Base-by-base conservation (phyloP, 805 yeast species). In the Hanseniaspora singularis region DNA sequence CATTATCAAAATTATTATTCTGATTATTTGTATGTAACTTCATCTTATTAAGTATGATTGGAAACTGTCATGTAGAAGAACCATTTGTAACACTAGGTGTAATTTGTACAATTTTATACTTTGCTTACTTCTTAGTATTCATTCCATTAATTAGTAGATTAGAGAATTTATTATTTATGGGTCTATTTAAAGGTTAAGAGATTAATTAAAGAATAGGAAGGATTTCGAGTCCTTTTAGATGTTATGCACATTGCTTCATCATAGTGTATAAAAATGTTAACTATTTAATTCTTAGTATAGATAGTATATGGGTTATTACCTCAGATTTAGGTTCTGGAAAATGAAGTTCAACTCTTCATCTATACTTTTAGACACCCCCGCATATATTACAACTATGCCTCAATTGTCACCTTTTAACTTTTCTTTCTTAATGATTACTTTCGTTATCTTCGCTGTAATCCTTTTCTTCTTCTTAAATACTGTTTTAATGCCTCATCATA, bases 21-120 rank as follows among this genome's bases (percentile, higher is more conserved):
- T 42, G 47, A 42, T 37, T 42, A 42, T 42, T 42, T 42, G 40
- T 42, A 27, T 34, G 34, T 42, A 42, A 42, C 40, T 42, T 42
- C n/a, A 23, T 42, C 23, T 33, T 36, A 19, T 42, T 42, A 42
- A 34, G 47, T 42, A 42, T 42, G 28, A 36, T 42, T n/a, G 47
- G 47, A 23, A 33, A 42, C 24, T 33, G 38, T 33, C 47, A 42
- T 34, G 47, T 42, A 28, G 47, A 42, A 33, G 47, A 33, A 18
- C 47, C 47, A n/a, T 42, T 16, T 34, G 47, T 42, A 19, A n/a
- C 26, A 22, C 34, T 31, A 26, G 41, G 48, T 3, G 26, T 27
- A 22, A 44, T 37, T 23, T 36, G 37, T 37, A 44, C 41, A 11
- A 22, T 37, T 11, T 11, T 31, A 8, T 36, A 44, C 34, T 37